A percentile compares a stretch with the other conserved stretches of the same genome.
These are phyloP conservation scores for Ampelocalamus luodianensis DNA, from an alignment of 176 grass and related monocot species.

Conservation along the genomic window DNA sequence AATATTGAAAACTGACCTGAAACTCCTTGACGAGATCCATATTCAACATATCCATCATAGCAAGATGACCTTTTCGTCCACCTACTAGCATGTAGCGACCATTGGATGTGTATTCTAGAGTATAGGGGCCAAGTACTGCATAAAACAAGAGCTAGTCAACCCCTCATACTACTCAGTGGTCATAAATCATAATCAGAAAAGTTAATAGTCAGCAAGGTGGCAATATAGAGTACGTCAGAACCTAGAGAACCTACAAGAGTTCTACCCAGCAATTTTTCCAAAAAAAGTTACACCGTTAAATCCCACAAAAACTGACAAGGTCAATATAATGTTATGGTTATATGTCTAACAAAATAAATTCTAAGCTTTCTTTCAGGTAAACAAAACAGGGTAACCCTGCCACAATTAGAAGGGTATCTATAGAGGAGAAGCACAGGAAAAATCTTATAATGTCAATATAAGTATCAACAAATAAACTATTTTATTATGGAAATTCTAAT, in stretches of 20 bases:
- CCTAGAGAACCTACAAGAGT: not conserved
- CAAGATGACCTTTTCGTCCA: slow-evolving; percentile 85
- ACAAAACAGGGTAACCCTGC: too few relatives aligned
- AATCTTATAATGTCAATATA: too few relatives aligned
- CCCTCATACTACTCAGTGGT: not conserved
- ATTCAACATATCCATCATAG: slow-evolving; percentile 84
- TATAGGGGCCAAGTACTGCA: slow-evolving; percentile 88
- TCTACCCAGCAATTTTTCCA: not conserved
- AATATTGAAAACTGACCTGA: slow-evolving; percentile 52
- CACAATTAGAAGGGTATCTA: too few relatives aligned
- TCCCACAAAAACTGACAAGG: not conserved
- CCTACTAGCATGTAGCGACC: slow-evolving; percentile 84
- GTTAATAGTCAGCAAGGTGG: not conserved
- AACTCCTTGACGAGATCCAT: slow-evolving; percentile 86
- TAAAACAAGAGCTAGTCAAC: slow-evolving; percentile 33
- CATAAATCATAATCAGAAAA: slow-evolving; percentile 18
- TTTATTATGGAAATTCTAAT: not conserved
- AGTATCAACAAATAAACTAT: too few relatives aligned
- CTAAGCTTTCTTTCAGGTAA: too few relatives aligned
- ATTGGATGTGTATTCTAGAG: slow-evolving; percentile 72
- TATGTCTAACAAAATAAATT: too few relatives aligned
- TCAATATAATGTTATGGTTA: not conserved
- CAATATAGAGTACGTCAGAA: too few relatives aligned
- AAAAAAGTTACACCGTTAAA: not conserved
- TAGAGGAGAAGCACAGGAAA: too few relatives aligned